Base-by-base conservation (phyloP, 108 stramenopile genomes). In the Cylindrotheca fusiformis region DNA sequence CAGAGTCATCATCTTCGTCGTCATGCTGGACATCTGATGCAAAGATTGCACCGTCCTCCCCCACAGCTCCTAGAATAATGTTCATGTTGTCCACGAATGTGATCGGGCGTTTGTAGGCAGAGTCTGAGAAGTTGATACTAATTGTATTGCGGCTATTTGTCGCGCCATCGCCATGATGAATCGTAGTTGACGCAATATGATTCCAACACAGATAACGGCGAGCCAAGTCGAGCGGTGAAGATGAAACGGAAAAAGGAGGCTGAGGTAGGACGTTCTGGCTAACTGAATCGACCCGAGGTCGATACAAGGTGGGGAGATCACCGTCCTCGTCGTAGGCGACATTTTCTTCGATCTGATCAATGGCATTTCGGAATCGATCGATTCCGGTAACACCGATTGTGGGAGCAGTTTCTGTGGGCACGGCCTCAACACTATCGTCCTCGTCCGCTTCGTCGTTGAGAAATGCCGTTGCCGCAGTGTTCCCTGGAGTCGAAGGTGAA, bases 131-230 rank as follows among this genome's bases (percentile, higher is more conserved):
- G 5, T 69, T 48, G 48, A 94, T 82, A 49, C 86, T 85, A 23
- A 94, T 60, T 0, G 77, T 71, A 47, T 81, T 86, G 25, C 77
- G 78, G 14, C 14, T 6, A 41, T 14, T 41, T 41, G 36, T 14
- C 3, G 46, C 62, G n/a, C 79, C 78, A 22, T 71, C 68, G 30
- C 83, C 83, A 1, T 74, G 75, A 10, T 81, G 60, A 21, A 75
- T 32, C 2, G 88, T 75, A 19, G 87, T 60, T n/a, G 81, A 60
- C 17, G 88, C 92, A 41, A 88, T 70, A 48, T 90, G 87, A 69
- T 94, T 94, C 92, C 92, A 94, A 64, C 88, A 90, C 19, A 94
- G 51, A 60, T 90, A 86, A 14, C 92, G 87, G 31, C 85, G 78
- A 31, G 83, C 51, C 28, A 84, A 58, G 17, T 69, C 84, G 14